These are phyloP conservation scores for Penicillium bovifimosum DNA, from an alignment of 495 filamentous ascomycete genomes.

Conservation along the genomic window DNA sequence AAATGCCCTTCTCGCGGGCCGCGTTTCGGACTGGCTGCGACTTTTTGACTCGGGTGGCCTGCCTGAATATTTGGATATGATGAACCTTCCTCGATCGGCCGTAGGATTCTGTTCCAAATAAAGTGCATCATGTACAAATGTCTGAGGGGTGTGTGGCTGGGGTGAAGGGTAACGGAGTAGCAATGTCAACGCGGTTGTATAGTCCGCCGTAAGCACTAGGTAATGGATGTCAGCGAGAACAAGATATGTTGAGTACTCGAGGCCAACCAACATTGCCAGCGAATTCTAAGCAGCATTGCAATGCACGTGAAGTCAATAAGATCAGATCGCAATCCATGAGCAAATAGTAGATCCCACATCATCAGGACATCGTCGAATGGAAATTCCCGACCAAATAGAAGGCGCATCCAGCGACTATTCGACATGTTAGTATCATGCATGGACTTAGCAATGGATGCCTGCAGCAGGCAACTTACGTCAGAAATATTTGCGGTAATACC, in stretches of 20 bases:
- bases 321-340: constrained; percentile 75
- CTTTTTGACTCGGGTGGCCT: constrained; percentile 48
- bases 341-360: constrained; percentile 90
- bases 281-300: constrained; percentile 86
- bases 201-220: constrained; percentile 76
- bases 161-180: constrained; percentile 73
- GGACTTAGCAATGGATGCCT: neutral
- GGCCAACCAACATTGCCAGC: constrained; percentile 71
- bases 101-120: constrained; percentile 76
- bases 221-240: constrained; percentile 21
- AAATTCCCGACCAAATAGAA: constrained; percentile 92
- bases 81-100: constrained; percentile 59
- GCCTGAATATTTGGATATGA: constrained; percentile 81
- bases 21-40: constrained; percentile 28
- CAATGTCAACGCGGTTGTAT: constrained; percentile 73
- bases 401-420: constrained; percentile 81
- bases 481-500: constrained; percentile 91
- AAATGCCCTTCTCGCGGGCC: constrained; percentile 25
- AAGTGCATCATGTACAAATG: constrained; percentile 82
- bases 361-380: constrained; percentile 74
- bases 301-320: constrained; percentile 85
- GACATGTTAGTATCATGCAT: constrained; percentile 4
- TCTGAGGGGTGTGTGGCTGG: constrained; percentile 58
- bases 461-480: constrained; percentile 56
- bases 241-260: neutral